A percentile compares a stretch with the other conserved stretches of the same genome.
phyloP scores from a whole-genome alignment of 2,329 filamentous ascomycete species.

The Colletotrichum phormii region DNA sequence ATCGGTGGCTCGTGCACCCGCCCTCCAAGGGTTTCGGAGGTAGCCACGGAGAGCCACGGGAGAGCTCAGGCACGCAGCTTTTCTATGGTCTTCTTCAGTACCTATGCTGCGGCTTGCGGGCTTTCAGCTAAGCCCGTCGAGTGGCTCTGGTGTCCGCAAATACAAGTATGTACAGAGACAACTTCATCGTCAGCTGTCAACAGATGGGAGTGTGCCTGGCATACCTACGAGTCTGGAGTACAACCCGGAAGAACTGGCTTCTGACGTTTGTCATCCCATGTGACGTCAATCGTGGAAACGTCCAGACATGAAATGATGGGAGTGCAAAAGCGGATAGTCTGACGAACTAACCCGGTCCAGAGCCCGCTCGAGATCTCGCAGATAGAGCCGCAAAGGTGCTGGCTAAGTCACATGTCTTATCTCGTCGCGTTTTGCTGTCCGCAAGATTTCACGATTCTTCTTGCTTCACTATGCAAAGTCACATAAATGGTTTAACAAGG shows the following conservation, averaged over 20 bases:
- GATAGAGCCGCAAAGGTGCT: background rate
- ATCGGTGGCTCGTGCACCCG: conserved; percentile 37
- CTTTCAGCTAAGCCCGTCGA: background rate
- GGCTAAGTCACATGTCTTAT: background rate
- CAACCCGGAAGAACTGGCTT: background rate
- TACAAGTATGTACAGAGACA: background rate
- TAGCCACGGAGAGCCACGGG: background rate
- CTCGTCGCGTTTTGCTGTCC: background rate
- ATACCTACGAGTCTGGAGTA: background rate
- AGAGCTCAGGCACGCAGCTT: conserved; percentile 1
- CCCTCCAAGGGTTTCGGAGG: background rate
- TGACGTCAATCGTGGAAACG: conserved; percentile 31
- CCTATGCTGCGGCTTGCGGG: conserved; percentile 1
- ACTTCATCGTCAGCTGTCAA: background rate
- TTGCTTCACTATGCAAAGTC: background rate
- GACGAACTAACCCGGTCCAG: background rate
- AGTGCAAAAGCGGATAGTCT: background rate
- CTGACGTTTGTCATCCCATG: conserved; percentile 10
- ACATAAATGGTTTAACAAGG: background rate
- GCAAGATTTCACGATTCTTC: background rate
- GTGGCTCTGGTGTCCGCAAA: background rate
- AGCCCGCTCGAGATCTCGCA: conserved; percentile 1
- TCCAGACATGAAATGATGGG: background rate
- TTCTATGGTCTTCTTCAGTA: background rate
- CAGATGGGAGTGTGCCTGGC: background rate